Evolutionary conservation across 495 filamentous ascomycete species (phyloP), one percentile per base, ranked within the genome.

Genomic region (Xylaria sp.): DNA sequence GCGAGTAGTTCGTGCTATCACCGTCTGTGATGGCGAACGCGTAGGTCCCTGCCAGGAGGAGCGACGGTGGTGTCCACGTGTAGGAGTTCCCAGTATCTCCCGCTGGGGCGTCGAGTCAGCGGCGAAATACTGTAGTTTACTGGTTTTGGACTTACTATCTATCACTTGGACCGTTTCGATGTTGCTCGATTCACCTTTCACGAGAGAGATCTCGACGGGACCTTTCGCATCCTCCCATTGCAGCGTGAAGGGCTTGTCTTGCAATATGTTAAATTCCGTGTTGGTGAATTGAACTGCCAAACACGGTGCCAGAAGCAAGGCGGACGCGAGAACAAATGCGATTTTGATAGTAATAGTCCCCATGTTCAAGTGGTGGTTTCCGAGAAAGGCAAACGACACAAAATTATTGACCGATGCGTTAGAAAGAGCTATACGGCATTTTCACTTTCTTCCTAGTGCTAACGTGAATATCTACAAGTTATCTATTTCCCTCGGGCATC

Each of bases 31-130:
- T 48, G 5, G 3, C 14, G 17, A 48, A 64, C 24, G 41, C 40
- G 48, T 64, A 64, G 7, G 41, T 44, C 21, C 61, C 61, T 31
- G 61, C 24, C 7, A 41, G 26, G 61, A 64, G 61, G 11, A 44
- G 24, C 21, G 15, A 5, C 11, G 44, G 29, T 11, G 63, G 46
- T 40, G 46, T 50, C 44, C 61, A 64, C 9, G 37, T 46, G 17
- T 64, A 64, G 2, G 61, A 64, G 26, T 48, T 33, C 17, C 41
- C 43, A 1, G 43, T 19, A 62, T 41, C 59, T 33, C 43, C 43
- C 41, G 61, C 61, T 64, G 43, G 1, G 43, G n/a, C 15, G 41
- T 17, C 3, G 5, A 29, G 43, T 64, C 26, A 63, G 40, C 24
- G n/a, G n/a, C 15, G 29, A 21, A 31, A n/a, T 19, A 7, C 1